These are phyloP conservation scores for Carex myosuroides DNA, from an alignment of 176 grass and related monocot species.

Conservation along the genomic window DNA sequence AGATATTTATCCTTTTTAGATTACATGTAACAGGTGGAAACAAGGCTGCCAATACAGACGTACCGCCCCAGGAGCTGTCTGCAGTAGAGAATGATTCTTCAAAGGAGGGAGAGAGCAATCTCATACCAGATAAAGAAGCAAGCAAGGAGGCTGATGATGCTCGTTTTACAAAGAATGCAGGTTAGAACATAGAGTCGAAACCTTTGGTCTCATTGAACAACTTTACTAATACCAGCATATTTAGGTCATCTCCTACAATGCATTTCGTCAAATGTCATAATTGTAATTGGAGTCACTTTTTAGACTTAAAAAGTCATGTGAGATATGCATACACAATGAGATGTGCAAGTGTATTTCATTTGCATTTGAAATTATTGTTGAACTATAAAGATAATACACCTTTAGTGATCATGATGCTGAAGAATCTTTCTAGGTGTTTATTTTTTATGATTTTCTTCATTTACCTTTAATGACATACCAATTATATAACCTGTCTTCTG, in stretches of 20 bases:
- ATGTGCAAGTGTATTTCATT: background rate
- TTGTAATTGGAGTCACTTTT: background rate
- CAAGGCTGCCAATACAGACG: background rate
- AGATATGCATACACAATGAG: background rate
- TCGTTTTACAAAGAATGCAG: background rate
- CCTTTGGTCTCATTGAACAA: background rate
- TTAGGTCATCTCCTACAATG: background rate
- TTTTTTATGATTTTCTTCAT: background rate
- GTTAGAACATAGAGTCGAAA: background rate
- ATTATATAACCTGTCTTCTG: background rate
- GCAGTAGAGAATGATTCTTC: background rate
- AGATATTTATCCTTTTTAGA: background rate
- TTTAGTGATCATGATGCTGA: background rate
- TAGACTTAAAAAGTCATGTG: background rate
- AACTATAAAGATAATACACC: background rate
- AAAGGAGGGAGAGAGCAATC: background rate
- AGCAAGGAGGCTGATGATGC: background rate
- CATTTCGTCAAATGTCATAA: background rate
- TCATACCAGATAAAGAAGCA: background rate
- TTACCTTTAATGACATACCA: background rate
- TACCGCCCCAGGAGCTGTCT: background rate
- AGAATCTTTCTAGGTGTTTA: background rate
- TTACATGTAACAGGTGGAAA: conserved; percentile 7
- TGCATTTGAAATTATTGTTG: background rate
- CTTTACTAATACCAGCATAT: background rate